A percentile compares a stretch with the other conserved stretches of the same genome.
Conservation (phyloP, 495 filamentous ascomycete species). For the Talaromyces stipitatus region DNA sequence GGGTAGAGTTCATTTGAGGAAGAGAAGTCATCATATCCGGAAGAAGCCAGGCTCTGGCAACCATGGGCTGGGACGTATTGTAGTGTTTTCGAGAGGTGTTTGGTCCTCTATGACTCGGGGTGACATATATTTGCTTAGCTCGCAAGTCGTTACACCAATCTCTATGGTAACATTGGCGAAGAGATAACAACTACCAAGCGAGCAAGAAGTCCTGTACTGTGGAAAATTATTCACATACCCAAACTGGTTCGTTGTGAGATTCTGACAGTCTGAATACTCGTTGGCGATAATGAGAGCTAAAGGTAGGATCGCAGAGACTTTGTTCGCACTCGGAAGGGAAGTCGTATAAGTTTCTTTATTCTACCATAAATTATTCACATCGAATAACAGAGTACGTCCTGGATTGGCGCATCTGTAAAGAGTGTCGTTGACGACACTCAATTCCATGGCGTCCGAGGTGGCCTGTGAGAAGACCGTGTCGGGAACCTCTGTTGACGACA, state of each 20-base stretch:
- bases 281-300: constrained; percentile 2
- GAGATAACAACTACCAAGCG: constrained; percentile 1
- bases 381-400: constrained; percentile 1
- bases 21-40: constrained; percentile 11
- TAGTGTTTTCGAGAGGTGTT: background rate
- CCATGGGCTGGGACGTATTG: background rate
- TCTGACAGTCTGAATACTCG: background rate
- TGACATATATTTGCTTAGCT: constrained; percentile 10
- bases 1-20: constrained; percentile 8
- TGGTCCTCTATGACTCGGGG: constrained; percentile 10
- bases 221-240: background rate
- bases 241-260: background rate
- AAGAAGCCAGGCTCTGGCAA: constrained; percentile 8
- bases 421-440: constrained; percentile 2
- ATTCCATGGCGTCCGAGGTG: background rate
- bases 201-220: background rate
- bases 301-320: background rate
- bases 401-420: background rate
- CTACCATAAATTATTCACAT: constrained; percentile 2
- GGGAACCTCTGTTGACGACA: background rate
- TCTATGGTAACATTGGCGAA: constrained; percentile 8
- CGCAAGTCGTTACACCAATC: constrained; percentile 7
- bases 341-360: background rate
- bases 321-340: background rate
- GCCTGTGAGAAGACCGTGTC: background rate